Conservation (phyloP, 2,329 filamentous ascomycete genomes). For the Paramyrothecium roridum region DNA sequence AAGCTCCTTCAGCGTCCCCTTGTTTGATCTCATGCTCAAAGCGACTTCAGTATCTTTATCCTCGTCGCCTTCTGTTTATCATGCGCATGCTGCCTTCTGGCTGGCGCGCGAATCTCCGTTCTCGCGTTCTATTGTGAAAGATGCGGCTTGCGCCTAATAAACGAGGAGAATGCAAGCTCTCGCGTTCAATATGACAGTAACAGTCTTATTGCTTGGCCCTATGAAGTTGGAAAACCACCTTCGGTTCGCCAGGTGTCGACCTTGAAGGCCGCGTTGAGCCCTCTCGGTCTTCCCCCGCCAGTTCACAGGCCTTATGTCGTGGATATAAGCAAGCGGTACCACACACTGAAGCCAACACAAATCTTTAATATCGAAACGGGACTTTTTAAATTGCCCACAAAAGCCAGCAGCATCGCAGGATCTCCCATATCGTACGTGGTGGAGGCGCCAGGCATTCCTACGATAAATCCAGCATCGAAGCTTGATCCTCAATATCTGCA, state of each 20-base stretch:
- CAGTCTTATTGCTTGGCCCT: background rate
- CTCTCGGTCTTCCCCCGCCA: background rate
- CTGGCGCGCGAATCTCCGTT: background rate
- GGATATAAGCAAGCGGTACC: background rate
- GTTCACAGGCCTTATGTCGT: background rate
- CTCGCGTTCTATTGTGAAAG: background rate
- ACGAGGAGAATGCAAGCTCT: background rate
- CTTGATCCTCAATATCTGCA: background rate
- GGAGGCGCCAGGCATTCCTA: background rate
- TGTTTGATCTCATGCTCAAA: background rate
- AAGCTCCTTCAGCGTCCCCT: background rate
- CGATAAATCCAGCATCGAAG: background rate
- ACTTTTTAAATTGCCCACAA: background rate
- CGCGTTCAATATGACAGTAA: background rate
- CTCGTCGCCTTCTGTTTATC: background rate
- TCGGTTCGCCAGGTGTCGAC: background rate
- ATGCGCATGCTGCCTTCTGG: background rate
- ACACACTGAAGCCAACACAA: background rate
- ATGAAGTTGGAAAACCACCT: background rate
- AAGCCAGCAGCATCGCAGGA: background rate
- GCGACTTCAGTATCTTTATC: background rate
- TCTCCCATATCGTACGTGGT: background rate
- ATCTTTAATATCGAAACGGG: background rate
- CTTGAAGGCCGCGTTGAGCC: background rate
- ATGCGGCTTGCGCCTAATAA: background rate